These are phyloP conservation scores for Lyophyllum shimeji DNA, from an alignment of 768 basidiomycete genomes.

Conservation along the genomic window DNA sequence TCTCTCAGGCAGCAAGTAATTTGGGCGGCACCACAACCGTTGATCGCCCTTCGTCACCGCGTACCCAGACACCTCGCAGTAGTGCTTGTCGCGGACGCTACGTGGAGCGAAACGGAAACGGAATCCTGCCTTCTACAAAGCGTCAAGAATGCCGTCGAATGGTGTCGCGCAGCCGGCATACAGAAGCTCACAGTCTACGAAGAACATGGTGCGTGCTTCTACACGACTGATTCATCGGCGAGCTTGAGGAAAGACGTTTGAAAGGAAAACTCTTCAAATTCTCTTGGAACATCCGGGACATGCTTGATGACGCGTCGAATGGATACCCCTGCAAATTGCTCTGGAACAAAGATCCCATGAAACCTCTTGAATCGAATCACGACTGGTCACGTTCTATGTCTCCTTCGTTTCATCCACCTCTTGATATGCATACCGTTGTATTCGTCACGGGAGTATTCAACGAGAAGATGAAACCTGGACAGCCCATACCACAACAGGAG, in stretches of 20 bases:
- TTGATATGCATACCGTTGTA: no score
- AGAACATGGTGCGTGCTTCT: slow-evolving; percentile 51
- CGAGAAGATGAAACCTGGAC: no score
- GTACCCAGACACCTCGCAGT: slow-evolving; percentile 68
- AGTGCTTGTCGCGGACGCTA: slow-evolving; percentile 50
- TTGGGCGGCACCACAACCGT: no score
- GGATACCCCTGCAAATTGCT: no score
- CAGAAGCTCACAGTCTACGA: slow-evolving; percentile 71
- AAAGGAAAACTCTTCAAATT: slow-evolving; percentile 42
- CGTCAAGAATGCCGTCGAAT: slow-evolving; percentile 50
- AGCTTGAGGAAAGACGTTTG: not conserved
- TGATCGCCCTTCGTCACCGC: slow-evolving; percentile 52
- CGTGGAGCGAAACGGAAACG: slow-evolving; percentile 30
- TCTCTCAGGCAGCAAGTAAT: no score
- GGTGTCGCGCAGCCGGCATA: slow-evolving; percentile 67
- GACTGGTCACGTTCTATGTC: no score
- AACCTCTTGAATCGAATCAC: no score
- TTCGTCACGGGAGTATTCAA: no score
- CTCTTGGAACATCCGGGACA: slow-evolving; percentile 35
- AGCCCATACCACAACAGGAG: no score
- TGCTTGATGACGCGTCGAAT: no score
- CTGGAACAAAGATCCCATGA: no score
- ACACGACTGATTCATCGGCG: not conserved
- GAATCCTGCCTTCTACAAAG: slow-evolving; percentile 50
- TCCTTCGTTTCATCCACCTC: no score